Conservation (phyloP, 2,329 filamentous ascomycete species). For the Fusarium musae region DNA sequence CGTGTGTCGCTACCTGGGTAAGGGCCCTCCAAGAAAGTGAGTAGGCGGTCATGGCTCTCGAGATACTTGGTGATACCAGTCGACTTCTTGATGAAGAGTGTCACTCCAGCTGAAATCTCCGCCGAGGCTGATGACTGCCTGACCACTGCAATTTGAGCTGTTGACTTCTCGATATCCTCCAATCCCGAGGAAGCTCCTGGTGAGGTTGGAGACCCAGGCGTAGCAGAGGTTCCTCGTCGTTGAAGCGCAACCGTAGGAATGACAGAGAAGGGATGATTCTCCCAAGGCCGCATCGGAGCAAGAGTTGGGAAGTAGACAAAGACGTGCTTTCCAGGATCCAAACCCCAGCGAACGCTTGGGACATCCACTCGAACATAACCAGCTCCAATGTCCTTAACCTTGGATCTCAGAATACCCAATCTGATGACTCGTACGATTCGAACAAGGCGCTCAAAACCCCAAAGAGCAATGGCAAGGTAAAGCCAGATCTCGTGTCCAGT, state of each 20-base stretch:
- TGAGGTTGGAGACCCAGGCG: neutral
- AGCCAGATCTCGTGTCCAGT: constrained; percentile 57
- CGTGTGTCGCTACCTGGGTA: constrained; percentile 1
- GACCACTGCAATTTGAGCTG: neutral
- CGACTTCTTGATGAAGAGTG: constrained; percentile 6
- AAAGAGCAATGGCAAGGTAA: constrained; percentile 44
- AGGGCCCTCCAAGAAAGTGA: constrained; percentile 3
- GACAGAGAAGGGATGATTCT: constrained; percentile 15
- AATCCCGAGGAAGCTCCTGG: neutral
- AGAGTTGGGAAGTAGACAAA: constrained; percentile 20
- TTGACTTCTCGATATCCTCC: constrained; percentile 3
- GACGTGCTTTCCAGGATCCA: constrained; percentile 14
- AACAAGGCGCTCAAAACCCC: constrained; percentile 46
- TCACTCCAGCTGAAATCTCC: constrained; percentile 5
- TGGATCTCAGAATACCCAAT: constrained; percentile 36
- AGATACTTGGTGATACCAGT: constrained; percentile 12
- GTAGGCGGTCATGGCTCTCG: neutral
- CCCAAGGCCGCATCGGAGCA: constrained; percentile 2
- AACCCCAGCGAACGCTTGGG: neutral
- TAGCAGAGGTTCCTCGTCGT: neutral
- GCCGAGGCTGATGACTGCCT: neutral
- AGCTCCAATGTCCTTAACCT: constrained; percentile 13
- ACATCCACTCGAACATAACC: constrained; percentile 1
- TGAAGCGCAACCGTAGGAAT: constrained; percentile 13
- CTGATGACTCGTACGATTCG: constrained; percentile 38